phyloP scores from a whole-genome alignment of 192 early-diverging fungal genomes.

The Dissophora globulifera region DNA sequence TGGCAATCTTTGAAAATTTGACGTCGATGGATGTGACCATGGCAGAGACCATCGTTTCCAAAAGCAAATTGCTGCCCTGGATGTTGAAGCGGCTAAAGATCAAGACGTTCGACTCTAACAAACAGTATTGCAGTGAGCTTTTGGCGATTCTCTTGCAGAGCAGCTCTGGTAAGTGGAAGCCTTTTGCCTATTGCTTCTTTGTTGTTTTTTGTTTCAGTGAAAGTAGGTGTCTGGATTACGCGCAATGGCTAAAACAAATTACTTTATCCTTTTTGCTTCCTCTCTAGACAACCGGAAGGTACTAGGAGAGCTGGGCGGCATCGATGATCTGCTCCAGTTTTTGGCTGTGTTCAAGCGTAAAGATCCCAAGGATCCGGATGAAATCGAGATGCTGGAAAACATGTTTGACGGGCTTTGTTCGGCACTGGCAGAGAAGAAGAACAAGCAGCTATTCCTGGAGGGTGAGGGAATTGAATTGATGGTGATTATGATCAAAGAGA shows the following conservation, averaged over 20 bases:
- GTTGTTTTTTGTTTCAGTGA: neutral
- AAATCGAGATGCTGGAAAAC: slow-evolving; percentile 94
- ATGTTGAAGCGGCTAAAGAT: slow-evolving; percentile 72
- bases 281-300: slow-evolving; percentile 62
- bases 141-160: slow-evolving; percentile 86
- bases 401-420: slow-evolving; percentile 86
- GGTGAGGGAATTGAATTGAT: slow-evolving; percentile 93
- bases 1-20: slow-evolving; percentile 90
- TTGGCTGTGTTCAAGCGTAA: slow-evolving; percentile 66
- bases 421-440: slow-evolving; percentile 70
- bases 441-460: slow-evolving; percentile 80
- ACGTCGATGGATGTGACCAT: slow-evolving; percentile 76
- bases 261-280: too few species aligned
- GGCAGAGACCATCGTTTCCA: slow-evolving; percentile 69
- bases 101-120: slow-evolving; percentile 82
- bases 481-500: slow-evolving; percentile 90
- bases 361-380: slow-evolving; percentile 87
- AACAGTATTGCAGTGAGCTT: slow-evolving; percentile 88
- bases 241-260: too few species aligned
- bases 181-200: slow-evolving; percentile 12
- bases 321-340: slow-evolving; percentile 78
- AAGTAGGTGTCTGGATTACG: too few species aligned
- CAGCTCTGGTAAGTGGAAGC: slow-evolving; percentile 57
- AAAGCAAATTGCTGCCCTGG: slow-evolving; percentile 80
- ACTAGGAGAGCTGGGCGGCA: slow-evolving; percentile 62